Evolutionary conservation across 148 eudicot species (phyloP).

Genomic region (Rhododendron kiyosumense): DNA sequence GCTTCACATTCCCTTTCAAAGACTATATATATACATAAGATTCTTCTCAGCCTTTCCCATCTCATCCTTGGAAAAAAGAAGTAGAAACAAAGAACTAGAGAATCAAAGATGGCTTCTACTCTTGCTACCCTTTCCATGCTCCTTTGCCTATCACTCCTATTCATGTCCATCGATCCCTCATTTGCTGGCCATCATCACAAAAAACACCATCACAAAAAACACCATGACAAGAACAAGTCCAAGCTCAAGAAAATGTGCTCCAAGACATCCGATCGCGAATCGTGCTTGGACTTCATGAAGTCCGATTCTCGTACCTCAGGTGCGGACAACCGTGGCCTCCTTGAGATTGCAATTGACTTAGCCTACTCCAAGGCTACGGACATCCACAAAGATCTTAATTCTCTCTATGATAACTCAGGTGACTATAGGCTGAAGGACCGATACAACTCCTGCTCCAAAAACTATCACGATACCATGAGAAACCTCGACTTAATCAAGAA

Average conservation of each 20-base stretch:
- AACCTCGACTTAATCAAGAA: background rate
- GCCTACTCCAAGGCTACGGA: slow-evolving; percentile 9
- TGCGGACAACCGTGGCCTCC: background rate
- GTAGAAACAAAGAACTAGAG: background rate
- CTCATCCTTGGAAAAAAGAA: background rate
- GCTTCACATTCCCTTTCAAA: background rate
- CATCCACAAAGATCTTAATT: background rate
- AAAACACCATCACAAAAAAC: background rate
- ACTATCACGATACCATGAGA: background rate
- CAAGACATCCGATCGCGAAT: background rate
- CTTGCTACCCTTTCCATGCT: background rate
- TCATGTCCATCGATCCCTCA: slow-evolving; percentile 6
- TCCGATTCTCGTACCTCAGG: background rate
- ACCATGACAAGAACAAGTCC: background rate
- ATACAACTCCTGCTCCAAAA: slow-evolving; percentile 6
- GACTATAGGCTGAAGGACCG: background rate
- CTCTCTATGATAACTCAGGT: background rate
- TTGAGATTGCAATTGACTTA: background rate
- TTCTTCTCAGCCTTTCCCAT: background rate
- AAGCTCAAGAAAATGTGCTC: slow-evolving; percentile 4
- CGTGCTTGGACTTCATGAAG: slow-evolving; percentile 6
- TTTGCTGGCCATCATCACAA: background rate
- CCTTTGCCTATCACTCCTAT: background rate
- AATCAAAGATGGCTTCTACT: background rate
- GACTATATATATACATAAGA: background rate